phyloP scores from a whole-genome alignment of 768 basidiomycete species.

The Suillus luteus region DNA sequence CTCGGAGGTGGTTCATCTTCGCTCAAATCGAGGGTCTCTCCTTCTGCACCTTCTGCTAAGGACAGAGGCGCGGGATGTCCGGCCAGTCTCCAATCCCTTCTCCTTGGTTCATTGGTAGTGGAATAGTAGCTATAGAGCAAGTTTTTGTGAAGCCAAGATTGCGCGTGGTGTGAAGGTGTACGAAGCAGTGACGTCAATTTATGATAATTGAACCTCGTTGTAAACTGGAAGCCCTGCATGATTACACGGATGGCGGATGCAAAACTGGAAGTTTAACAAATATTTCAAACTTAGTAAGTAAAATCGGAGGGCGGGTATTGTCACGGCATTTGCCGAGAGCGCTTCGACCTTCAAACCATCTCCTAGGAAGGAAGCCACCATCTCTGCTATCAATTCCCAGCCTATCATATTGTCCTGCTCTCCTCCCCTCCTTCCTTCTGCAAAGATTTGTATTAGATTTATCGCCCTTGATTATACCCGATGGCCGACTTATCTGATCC shows the following conservation, averaged over 20 bases:
- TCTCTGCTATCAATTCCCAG: neutral
- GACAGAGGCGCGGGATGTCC: conserved; percentile 36
- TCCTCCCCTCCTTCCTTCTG: neutral
- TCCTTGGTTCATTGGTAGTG: conserved; percentile 23
- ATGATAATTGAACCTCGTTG: conserved; percentile 2
- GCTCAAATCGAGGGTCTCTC: conserved; percentile 26
- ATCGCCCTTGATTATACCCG: conserved; percentile 8
- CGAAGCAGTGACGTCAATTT: neutral
- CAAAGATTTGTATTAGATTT: conserved; percentile 1
- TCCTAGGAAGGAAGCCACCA: conserved; percentile 4
- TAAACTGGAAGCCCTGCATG: neutral
- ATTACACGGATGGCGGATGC: neutral
- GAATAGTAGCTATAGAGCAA: conserved; percentile 29
- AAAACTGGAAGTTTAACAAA: neutral
- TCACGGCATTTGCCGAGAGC: neutral
- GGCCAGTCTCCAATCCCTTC: conserved; percentile 30
- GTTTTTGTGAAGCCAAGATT: conserved; percentile 12
- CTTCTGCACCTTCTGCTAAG: conserved; percentile 26
- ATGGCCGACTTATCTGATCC: conserved; percentile 85
- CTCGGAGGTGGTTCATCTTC: conserved; percentile 34
- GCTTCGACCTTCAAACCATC: conserved; percentile 5
- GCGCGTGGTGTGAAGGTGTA: conserved; percentile 8
- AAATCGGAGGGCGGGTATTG: neutral
- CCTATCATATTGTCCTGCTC: neutral
- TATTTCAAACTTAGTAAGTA: neutral